Percentiles rank a stretch among this genome's conserved stretches.
Evolutionary conservation across 2,329 filamentous ascomycete genomes (phyloP).

Genomic region (Colletotrichum sansevieriae): DNA sequence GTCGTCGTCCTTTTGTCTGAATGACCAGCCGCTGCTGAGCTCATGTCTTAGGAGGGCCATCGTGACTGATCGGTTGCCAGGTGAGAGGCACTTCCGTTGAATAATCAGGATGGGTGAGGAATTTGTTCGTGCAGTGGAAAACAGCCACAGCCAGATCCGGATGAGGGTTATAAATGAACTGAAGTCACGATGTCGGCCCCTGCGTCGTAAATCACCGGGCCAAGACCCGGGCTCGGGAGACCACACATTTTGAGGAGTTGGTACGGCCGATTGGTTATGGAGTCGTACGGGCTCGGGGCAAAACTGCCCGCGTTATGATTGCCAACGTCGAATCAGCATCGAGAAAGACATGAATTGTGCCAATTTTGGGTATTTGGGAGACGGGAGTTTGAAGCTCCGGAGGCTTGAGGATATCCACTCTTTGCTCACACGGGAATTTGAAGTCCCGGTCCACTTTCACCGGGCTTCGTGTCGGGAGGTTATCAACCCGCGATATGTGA

Average conservation of each 20-base stretch:
- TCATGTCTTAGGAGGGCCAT: constrained; percentile 21
- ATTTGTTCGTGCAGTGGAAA: background rate
- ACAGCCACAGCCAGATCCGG: background rate
- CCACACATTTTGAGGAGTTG: constrained; percentile 37
- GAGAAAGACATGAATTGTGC: background rate
- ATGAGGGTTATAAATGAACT: background rate
- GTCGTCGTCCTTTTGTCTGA: constrained; percentile 45
- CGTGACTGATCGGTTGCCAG: background rate
- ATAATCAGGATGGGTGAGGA: too few relatives aligned
- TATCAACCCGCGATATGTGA: constrained; percentile 13
- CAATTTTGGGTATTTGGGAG: background rate
- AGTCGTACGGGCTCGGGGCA: background rate
- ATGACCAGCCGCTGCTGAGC: constrained; percentile 46
- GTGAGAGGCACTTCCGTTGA: too few relatives aligned
- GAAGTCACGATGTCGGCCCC: constrained; percentile 6
- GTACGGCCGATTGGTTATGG: constrained; percentile 13
- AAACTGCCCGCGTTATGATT: constrained; percentile 1
- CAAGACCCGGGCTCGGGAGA: constrained; percentile 12
- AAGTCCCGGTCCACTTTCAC: constrained; percentile 11
- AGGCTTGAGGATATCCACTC: background rate
- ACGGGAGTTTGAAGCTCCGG: constrained; percentile 23
- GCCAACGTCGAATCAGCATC: constrained; percentile 22
- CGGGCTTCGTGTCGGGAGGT: background rate
- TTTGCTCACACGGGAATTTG: constrained; percentile 8
- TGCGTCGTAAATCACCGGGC: background rate